These are phyloP conservation scores for Colletotrichum sp. DNA, from an alignment of 2,329 filamentous ascomycete species.

Conservation along the genomic window DNA sequence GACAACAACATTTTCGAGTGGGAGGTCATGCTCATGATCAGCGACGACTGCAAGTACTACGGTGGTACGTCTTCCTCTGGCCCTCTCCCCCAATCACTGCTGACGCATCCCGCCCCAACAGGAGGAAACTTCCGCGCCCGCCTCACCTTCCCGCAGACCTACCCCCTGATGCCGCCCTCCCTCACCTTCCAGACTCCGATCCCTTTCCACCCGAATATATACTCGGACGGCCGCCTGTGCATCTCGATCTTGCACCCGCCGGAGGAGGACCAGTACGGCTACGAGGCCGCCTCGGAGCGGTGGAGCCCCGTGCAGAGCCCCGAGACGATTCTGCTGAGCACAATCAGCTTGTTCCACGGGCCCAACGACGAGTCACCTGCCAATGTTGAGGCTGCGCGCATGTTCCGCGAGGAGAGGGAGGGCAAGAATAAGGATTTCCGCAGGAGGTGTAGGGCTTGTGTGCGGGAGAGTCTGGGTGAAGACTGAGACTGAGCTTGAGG, in stretches of 20 bases:
- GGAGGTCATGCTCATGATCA: slow-evolving; percentile 99
- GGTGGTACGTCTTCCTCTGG: slow-evolving; percentile 66
- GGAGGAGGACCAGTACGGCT: slow-evolving; percentile 92
- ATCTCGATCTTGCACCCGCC: slow-evolving; percentile 97
- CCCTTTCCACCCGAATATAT: slow-evolving; percentile 94
- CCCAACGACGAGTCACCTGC: slow-evolving; percentile 96
- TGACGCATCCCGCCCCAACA: slow-evolving; percentile 35
- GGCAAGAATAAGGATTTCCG: slow-evolving; percentile 74
- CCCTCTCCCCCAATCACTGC: too few species aligned
- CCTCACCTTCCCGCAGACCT: slow-evolving; percentile 82
- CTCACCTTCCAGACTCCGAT: slow-evolving; percentile 87
- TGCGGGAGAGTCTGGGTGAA: slow-evolving; percentile 81
- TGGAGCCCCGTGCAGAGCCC: slow-evolving; percentile 96
- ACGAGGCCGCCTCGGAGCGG: slow-evolving; percentile 87
- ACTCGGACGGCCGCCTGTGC: slow-evolving; percentile 85
- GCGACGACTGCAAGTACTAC: slow-evolving; percentile 91
- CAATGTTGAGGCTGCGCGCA: slow-evolving; percentile 88
- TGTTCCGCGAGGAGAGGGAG: slow-evolving; percentile 81
- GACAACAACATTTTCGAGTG: slow-evolving; percentile 93
- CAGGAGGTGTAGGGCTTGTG: slow-evolving; percentile 77
- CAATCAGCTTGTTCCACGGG: slow-evolving; percentile 89
- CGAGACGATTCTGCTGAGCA: slow-evolving; percentile 90
- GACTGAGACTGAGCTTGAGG: slow-evolving; percentile 44
- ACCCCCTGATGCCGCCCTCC: slow-evolving; percentile 86
- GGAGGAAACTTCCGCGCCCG: slow-evolving; percentile 92